Conservation (phyloP, 2,329 filamentous ascomycete genomes). For the Colletotrichum tabaci region DNA sequence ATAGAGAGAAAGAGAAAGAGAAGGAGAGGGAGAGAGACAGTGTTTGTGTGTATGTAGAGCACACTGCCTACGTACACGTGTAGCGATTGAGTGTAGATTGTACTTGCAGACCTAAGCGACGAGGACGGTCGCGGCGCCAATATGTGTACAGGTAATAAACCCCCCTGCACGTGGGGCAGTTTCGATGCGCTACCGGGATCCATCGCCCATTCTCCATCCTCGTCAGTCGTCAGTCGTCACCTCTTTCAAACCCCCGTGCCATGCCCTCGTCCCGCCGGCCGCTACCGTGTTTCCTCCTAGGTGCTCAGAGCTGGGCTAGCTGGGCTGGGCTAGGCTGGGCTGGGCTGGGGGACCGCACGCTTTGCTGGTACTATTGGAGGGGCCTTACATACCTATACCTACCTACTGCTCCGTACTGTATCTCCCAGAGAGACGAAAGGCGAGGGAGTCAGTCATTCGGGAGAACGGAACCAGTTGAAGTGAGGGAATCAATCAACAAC, state of each 20-base stretch:
- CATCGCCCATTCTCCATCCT: constrained; percentile 15
- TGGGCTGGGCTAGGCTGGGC: background rate
- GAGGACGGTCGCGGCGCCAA: background rate
- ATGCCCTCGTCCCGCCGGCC: background rate
- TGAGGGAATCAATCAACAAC: background rate
- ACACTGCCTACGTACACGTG: no score
- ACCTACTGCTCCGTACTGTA: no score
- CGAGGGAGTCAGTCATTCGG: background rate
- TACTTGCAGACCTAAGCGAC: no score
- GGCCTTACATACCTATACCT: background rate
- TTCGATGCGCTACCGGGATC: constrained; percentile 42
- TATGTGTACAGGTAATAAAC: constrained; percentile 1
- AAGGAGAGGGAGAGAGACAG: background rate
- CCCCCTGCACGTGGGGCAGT: constrained; percentile 42
- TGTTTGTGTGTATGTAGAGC: no score
- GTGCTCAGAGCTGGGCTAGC: background rate
- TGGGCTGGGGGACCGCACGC: background rate
- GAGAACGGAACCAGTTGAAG: no score
- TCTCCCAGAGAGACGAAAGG: background rate
- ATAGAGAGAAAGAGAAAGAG: background rate
- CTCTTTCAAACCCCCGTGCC: constrained; percentile 9
- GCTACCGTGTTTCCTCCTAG: background rate
- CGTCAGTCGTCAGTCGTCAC: constrained; percentile 4
- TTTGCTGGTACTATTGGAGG: background rate
- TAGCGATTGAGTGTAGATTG: no score